Evolutionary conservation across 2,329 filamentous ascomycete species (phyloP).

Genomic region (Pestalotiopsis sp.): DNA sequence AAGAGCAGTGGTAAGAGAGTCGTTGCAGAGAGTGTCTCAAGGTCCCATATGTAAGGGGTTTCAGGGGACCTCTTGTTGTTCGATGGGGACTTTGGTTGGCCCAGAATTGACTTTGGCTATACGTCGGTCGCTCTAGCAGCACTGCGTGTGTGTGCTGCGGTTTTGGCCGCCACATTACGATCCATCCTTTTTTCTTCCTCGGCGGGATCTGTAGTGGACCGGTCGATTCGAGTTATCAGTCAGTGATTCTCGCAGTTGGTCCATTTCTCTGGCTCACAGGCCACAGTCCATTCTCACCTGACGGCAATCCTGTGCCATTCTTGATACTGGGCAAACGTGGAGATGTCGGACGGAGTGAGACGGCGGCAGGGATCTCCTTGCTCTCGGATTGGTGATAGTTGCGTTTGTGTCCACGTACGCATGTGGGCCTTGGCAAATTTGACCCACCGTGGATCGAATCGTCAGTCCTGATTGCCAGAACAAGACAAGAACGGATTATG

Average conservation of each 20-base stretch:
- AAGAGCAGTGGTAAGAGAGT: not conserved
- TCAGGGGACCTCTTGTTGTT: not conserved
- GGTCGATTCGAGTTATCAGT: not conserved
- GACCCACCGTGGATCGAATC: not conserved
- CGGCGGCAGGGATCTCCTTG: slow-evolving; percentile 8
- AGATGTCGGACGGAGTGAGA: not conserved
- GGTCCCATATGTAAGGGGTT: slow-evolving; percentile 5
- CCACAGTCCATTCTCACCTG: not conserved
- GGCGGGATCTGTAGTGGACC: slow-evolving; percentile 1
- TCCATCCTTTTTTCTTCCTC: not conserved
- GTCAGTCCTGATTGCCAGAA: not conserved
- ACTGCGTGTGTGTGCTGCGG: too few species aligned
- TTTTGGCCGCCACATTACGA: slow-evolving; percentile 3
- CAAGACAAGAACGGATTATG: not conserved
- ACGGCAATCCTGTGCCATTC: not conserved
- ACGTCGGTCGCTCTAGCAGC: not conserved
- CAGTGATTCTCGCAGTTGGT: not conserved
- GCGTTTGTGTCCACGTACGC: slow-evolving; percentile 11
- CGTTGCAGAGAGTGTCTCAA: not conserved
- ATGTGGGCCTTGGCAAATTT: slow-evolving; percentile 12
- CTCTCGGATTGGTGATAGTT: slow-evolving; percentile 3
- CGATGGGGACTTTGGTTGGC: not conserved
- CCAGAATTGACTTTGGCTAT: not conserved
- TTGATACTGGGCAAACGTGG: slow-evolving; percentile 1
- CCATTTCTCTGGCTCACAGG: not conserved